These are phyloP conservation scores for Thermomucor indicae-seudaticae DNA, from an alignment of 371 early-diverging fungal species.

Conservation along the genomic window DNA sequence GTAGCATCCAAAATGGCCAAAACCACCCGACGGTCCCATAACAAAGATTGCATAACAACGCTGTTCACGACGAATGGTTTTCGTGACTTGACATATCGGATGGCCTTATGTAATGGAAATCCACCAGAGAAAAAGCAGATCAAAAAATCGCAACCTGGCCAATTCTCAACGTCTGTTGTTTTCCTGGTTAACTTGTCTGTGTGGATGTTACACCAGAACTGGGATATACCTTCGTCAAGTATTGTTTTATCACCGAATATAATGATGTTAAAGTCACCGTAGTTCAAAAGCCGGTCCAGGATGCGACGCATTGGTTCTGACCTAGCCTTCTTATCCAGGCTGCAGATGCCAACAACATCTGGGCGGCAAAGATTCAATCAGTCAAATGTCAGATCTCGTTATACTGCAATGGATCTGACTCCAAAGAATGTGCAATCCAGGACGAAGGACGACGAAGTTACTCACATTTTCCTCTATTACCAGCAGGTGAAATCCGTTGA, in stretches of 20 bases:
- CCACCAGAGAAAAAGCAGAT: conserved; percentile 96
- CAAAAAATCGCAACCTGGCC: conserved; percentile 97
- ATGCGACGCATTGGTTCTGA: conserved; percentile 97
- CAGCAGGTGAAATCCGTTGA: too few species aligned
- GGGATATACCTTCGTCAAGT: conserved; percentile 87
- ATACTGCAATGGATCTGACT: too few species aligned
- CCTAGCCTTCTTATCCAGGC: conserved; percentile 92
- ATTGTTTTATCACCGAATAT: conserved; percentile 97
- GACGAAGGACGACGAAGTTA: too few species aligned
- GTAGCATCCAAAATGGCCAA: conserved; percentile 79
- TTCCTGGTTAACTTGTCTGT: background rate
- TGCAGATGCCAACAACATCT: conserved; percentile 87
- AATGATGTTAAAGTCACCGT: conserved; percentile 80
- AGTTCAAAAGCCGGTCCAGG: conserved; percentile 72
- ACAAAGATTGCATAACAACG: conserved; percentile 83
- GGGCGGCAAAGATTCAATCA: too few species aligned
- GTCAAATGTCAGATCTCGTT: too few species aligned
- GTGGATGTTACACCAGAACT: background rate
- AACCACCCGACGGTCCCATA: conserved; percentile 93
- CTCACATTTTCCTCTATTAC: too few species aligned
- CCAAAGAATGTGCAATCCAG: too few species aligned
- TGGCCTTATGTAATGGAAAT: conserved; percentile 94
- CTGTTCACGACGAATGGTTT: conserved; percentile 91
- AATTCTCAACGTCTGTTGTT: conserved; percentile 70
- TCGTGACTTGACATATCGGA: conserved; percentile 80